Percentiles rank a stretch among this genome's conserved stretches.
Evolutionary conservation across 2,329 filamentous ascomycete genomes (phyloP).

Genomic region (Diplodia scrobiculata): DNA sequence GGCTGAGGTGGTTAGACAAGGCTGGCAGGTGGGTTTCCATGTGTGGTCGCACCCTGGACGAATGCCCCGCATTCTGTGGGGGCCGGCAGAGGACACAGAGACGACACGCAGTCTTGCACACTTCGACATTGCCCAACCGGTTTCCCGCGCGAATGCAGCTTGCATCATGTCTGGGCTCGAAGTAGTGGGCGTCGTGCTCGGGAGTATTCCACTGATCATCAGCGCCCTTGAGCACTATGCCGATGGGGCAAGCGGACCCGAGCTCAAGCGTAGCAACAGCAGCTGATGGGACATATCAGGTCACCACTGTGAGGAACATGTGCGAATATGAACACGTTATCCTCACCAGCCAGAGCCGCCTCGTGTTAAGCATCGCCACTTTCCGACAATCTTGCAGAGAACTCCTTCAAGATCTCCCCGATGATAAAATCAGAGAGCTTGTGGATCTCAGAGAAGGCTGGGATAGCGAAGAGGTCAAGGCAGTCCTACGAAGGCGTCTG

Average conservation of each 20-base stretch:
- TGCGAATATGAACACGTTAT: conserved; percentile 29
- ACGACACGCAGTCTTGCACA: neutral
- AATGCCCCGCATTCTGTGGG: neutral
- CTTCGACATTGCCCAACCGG: neutral
- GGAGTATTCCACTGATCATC: conserved; percentile 32
- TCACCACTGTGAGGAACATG: conserved; percentile 30
- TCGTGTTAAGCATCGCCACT: too few relatives aligned
- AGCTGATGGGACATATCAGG: conserved; percentile 6
- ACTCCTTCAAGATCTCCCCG: too few relatives aligned
- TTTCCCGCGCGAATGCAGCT: neutral
- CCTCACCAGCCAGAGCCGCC: neutral
- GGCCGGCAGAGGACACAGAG: neutral
- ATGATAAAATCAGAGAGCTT: too few relatives aligned
- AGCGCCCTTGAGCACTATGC: conserved; percentile 30
- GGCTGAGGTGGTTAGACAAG: neutral
- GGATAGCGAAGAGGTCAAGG: too few relatives aligned
- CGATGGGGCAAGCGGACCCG: conserved; percentile 24
- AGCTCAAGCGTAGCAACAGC: too few relatives aligned
- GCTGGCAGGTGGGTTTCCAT: too few relatives aligned
- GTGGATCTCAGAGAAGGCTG: too few relatives aligned
- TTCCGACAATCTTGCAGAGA: too few relatives aligned
- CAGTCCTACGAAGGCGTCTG: too few relatives aligned
- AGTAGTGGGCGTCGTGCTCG: conserved; percentile 32
- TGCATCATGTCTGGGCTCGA: conserved; percentile 32
- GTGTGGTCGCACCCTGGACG: too few relatives aligned